These are phyloP conservation scores for Fusarium nurragi DNA, from an alignment of 2,329 filamentous ascomycete genomes.

Conservation along the genomic window DNA sequence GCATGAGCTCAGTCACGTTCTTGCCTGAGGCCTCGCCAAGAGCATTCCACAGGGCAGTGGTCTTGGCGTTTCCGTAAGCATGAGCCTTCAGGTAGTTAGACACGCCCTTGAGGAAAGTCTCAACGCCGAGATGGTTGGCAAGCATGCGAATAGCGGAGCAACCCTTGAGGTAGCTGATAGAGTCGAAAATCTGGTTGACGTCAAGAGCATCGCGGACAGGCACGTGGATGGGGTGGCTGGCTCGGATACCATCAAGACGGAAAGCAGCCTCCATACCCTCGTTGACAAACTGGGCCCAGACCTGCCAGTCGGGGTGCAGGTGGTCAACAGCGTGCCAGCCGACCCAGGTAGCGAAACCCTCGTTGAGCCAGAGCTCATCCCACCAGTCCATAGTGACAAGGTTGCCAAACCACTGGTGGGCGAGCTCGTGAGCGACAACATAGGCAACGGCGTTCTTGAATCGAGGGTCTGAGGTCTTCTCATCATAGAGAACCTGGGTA, in stretches of 20 bases:
- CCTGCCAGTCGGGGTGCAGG: conserved; percentile 95
- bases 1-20: conserved; percentile 88
- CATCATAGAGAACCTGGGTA: conserved; percentile 95
- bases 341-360: conserved; percentile 98
- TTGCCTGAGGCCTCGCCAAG: conserved; percentile 87
- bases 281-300: conserved; percentile 97
- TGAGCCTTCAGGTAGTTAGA: conserved; percentile 89
- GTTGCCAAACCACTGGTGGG: conserved; percentile 96
- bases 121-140: conserved; percentile 85
- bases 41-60: conserved; percentile 89
- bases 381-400: conserved; percentile 98
- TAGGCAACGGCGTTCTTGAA: conserved; percentile 97
- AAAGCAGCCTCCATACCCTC: conserved; percentile 95
- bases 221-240: conserved; percentile 96
- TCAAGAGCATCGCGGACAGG: conserved; percentile 93
- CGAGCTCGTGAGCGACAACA: conserved; percentile 96
- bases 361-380: conserved; percentile 93
- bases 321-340: conserved; percentile 93
- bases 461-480: conserved; percentile 85
- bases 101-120: conserved; percentile 91
- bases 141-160: conserved; percentile 98
- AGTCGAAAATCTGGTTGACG: conserved; percentile 97
- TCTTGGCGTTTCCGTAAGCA: conserved; percentile 89
- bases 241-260: conserved; percentile 85
- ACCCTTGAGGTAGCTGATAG: conserved; percentile 96